Base-by-base conservation (phyloP, 805 yeast species). In the Ogataea siamensis region DNA sequence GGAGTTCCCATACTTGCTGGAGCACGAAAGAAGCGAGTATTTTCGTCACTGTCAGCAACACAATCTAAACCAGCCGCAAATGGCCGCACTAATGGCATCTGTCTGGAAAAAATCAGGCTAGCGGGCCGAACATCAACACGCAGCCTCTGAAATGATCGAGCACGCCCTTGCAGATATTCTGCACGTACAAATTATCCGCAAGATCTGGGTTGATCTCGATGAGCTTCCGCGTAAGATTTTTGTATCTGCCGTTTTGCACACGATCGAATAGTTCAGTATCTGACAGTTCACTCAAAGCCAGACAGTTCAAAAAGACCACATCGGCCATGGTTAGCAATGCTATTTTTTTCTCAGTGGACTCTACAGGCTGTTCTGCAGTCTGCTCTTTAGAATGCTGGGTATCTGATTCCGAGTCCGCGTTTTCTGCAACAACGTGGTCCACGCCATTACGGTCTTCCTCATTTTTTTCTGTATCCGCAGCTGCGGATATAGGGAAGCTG, bases 1-100 rank as follows among this genome's bases (percentile, higher is more conserved):
- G 9, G 56, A 53, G 28, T 53, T 46, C 30, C 58, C 58, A 3
- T 51, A 46, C 32, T 36, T 51, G 5, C 43, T 49, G 4, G 39
- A 39, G 11, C 12, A 10, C 16, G 57, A 53, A 28, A 40, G 57
- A 24, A 29, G 35, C 8, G 17, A 28, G 9, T 53, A 53, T 29
- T 53, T 46, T 28, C 32, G 34, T 16, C 53, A 51, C 23, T 40
- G 43, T 29, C 50, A 46, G 28, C 46, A 49, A 50, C 53, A 48
- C 20, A 50, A 45, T 23, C 33, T 43, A 12, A 25, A 33, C 12
- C 18, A 34, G 37, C 30, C 13, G 8, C 24, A 10, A 28, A 21
- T 16, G 23, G 22, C 33, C 12, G 33, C 25, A 12, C 12, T 14
- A 8, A 30, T 30, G 34, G 25, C 34, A 14, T 15, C 18, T 3